Evolutionary conservation across 2,329 filamentous ascomycete species (phyloP).

Genomic region (Chrysosporium keratinophilum): DNA sequence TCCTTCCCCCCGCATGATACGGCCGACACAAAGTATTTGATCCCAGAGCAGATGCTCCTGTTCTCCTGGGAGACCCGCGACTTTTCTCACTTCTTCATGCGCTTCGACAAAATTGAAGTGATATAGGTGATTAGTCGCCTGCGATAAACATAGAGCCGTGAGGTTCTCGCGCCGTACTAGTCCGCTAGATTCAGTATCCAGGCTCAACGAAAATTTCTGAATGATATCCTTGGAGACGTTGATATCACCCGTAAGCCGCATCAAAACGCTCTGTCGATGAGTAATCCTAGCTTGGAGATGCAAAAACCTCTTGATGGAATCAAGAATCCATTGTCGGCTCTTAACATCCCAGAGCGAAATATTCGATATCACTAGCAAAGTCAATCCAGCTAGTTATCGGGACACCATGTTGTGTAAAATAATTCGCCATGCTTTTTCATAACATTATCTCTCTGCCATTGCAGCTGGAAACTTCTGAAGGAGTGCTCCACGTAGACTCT

Average conservation of each 20-base stretch:
- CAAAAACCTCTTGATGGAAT: too few species aligned
- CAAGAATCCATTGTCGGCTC: too few species aligned
- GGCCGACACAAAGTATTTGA: not conserved
- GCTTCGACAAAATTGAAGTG: not conserved
- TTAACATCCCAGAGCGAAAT: too few species aligned
- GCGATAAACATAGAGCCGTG: not conserved
- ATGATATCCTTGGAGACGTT: not conserved
- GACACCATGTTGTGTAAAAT: too few species aligned
- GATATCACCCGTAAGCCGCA: not conserved
- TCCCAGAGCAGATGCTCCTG: constrained; percentile 4
- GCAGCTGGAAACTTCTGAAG: too few species aligned
- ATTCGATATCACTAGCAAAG: too few species aligned
- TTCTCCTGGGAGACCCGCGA: not conserved
- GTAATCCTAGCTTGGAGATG: too few species aligned
- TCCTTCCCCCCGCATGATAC: constrained; percentile 5
- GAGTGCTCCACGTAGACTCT: too few species aligned
- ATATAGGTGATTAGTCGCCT: not conserved
- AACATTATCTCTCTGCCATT: too few species aligned
- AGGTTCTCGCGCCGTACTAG: not conserved
- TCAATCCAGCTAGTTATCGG: too few species aligned
- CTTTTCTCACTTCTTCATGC: not conserved
- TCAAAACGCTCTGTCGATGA: too few species aligned
- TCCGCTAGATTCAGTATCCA: not conserved
- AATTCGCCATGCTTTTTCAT: too few species aligned
- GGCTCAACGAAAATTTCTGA: not conserved